phyloP scores from a whole-genome alignment of 2,329 filamentous ascomycete species.

The Westerdykella aurantiaca region DNA sequence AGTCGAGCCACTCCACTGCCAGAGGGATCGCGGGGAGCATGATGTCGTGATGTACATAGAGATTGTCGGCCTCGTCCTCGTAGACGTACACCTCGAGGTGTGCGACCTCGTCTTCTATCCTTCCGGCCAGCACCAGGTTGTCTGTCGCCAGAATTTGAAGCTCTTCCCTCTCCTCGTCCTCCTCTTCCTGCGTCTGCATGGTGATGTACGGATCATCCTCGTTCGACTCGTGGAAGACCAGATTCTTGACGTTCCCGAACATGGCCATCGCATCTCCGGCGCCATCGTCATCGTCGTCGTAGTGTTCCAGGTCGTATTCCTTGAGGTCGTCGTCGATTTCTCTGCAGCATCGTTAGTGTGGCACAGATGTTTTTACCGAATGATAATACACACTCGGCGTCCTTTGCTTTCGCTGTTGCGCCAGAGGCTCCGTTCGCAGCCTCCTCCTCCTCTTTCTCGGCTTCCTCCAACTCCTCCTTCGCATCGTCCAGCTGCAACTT shows the following conservation, averaged over 20 bases:
- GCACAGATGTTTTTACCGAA: neutral
- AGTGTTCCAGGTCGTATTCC: conserved; percentile 94
- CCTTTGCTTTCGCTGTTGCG: conserved; percentile 14
- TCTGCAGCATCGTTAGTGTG: conserved; percentile 17
- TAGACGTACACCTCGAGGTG: conserved; percentile 97
- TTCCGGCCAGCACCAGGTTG: conserved; percentile 85
- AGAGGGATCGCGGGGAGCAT: conserved; percentile 97
- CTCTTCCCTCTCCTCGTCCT: conserved; percentile 88
- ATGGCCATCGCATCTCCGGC: conserved; percentile 75
- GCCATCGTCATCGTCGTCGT: conserved; percentile 76
- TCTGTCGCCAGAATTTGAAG: conserved; percentile 88
- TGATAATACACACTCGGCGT: conserved; percentile 10
- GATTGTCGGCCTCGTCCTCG: conserved; percentile 89
- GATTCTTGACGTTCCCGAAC: conserved; percentile 90
- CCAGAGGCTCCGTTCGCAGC: conserved; percentile 26
- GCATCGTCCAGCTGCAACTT: conserved; percentile 79
- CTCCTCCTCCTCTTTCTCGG: conserved; percentile 48
- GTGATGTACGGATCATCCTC: conserved; percentile 97
- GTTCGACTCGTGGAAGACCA: conserved; percentile 91
- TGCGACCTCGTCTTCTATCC: conserved; percentile 94
- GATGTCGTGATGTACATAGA: conserved; percentile 99
- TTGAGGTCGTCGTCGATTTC: conserved; percentile 75
- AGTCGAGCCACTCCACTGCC: conserved; percentile 90
- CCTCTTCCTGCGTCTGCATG: conserved; percentile 60
- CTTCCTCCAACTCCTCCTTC: conserved; percentile 62